These are phyloP conservation scores for Colletotrichum brevisporum DNA, from an alignment of 2,329 filamentous ascomycete species.

Conservation along the genomic window DNA sequence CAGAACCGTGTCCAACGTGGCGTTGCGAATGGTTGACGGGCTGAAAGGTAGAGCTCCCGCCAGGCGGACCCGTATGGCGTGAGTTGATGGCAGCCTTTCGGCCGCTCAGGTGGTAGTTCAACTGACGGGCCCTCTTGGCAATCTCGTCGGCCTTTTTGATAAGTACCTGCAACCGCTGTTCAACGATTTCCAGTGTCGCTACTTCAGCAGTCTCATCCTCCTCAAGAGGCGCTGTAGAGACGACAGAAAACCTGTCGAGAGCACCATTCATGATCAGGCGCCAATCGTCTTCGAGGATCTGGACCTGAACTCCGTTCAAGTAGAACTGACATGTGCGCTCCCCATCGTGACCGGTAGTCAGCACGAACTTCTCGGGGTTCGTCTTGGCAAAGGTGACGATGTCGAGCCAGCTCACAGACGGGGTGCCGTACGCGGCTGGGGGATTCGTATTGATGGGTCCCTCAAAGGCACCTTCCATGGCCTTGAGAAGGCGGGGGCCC, in stretches of 20 bases:
- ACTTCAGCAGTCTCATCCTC: slow-evolving; percentile 91
- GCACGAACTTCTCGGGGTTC: slow-evolving; percentile 82
- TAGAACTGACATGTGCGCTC: slow-evolving; percentile 84
- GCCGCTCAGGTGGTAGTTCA: slow-evolving; percentile 85
- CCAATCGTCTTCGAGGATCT: slow-evolving; percentile 91
- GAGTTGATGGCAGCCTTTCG: slow-evolving; percentile 80
- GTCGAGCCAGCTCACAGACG: slow-evolving; percentile 82
- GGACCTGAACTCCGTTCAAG: slow-evolving; percentile 84
- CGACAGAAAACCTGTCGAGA: slow-evolving; percentile 79
- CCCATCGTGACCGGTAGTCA: slow-evolving; percentile 78
- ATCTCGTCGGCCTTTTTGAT: slow-evolving; percentile 86
- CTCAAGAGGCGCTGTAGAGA: slow-evolving; percentile 83
- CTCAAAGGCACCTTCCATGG: slow-evolving; percentile 89
- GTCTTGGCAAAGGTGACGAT: slow-evolving; percentile 87
- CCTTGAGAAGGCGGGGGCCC: slow-evolving; percentile 85
- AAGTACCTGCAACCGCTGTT: slow-evolving; percentile 81
- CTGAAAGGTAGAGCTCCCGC: slow-evolving; percentile 55
- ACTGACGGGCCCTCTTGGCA: slow-evolving; percentile 73
- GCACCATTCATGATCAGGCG: slow-evolving; percentile 86
- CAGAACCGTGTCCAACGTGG: slow-evolving; percentile 46
- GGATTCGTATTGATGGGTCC: slow-evolving; percentile 74
- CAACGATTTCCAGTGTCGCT: slow-evolving; percentile 85
- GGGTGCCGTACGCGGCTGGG: slow-evolving; percentile 67
- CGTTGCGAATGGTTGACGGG: slow-evolving; percentile 49
- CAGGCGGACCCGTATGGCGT: slow-evolving; percentile 63